phyloP scores from a whole-genome alignment of 2,329 filamentous ascomycete species.

The Exophiala viscosa region DNA sequence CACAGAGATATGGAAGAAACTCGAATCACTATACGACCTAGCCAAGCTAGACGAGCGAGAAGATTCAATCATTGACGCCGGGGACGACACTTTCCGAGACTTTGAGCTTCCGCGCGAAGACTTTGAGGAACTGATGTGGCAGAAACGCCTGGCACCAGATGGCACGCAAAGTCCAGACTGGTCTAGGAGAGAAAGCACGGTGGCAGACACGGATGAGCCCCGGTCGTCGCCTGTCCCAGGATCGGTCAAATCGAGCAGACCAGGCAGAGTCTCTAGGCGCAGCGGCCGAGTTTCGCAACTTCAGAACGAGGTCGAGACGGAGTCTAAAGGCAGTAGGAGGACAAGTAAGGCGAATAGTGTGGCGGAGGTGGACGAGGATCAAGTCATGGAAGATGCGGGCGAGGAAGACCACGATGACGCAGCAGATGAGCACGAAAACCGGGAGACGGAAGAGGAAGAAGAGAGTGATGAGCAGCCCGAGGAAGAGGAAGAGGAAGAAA shows the following conservation, averaged over 20 bases:
- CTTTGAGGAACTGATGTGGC: conserved; percentile 49
- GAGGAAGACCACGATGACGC: conserved; percentile 40
- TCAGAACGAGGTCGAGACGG: conserved; percentile 38
- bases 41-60: conserved; percentile 81
- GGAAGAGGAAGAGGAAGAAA: conserved; percentile 34
- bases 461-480: conserved; percentile 35
- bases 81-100: conserved; percentile 57
- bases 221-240: conserved; percentile 19
- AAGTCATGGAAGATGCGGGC: conserved; percentile 29
- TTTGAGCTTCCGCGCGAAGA: conserved; percentile 59
- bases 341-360: conserved; percentile 31
- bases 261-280: conserved; percentile 29
- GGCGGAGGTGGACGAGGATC: conserved; percentile 40
- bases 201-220: conserved; percentile 47
- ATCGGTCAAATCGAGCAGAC: conserved; percentile 25
- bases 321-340: conserved; percentile 25
- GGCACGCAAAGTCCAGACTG: conserved; percentile 13
- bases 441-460: conserved; percentile 38
- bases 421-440: conserved; percentile 35
- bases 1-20: conserved; percentile 85
- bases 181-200: conserved; percentile 43
- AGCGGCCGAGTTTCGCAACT: conserved; percentile 38
- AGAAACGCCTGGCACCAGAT: conserved; percentile 39
- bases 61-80: conserved; percentile 53
- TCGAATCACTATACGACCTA: conserved; percentile 78